Conservation (phyloP, 2,329 filamentous ascomycete species). For the Metarhizium album region DNA sequence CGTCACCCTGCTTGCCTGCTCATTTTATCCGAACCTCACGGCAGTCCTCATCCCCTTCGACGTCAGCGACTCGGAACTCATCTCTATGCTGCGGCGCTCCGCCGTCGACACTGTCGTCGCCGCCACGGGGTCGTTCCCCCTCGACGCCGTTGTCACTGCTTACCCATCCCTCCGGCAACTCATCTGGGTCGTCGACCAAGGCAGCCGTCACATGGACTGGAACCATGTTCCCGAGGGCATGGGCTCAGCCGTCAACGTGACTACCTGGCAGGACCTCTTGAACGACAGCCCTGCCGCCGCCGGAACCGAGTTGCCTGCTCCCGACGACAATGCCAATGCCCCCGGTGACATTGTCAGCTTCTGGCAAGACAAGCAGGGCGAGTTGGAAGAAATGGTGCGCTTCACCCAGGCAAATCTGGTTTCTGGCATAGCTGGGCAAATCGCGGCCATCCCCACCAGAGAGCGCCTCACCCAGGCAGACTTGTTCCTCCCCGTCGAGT, state of each 20-base stretch:
- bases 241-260: constrained; percentile 63
- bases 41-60: constrained; percentile 81
- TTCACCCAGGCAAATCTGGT: constrained; percentile 79
- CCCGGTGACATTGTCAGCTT: constrained; percentile 53
- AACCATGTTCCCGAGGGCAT: constrained; percentile 73
- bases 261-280: constrained; percentile 88
- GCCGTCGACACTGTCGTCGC: constrained; percentile 75
- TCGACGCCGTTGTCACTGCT: constrained; percentile 58
- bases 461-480: constrained; percentile 68
- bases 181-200: constrained; percentile 87
- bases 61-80: constrained; percentile 55
- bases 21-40: constrained; percentile 72
- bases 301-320: constrained; percentile 52
- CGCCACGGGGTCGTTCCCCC: constrained; percentile 75
- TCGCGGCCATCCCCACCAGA: constrained; percentile 61
- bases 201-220: constrained; percentile 91
- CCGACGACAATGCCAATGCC: constrained; percentile 38
- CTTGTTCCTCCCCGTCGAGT: constrained; percentile 74
- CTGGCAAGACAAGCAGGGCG: constrained; percentile 45
- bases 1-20: constrained; percentile 70
- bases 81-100: constrained; percentile 60
- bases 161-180: constrained; percentile 65
- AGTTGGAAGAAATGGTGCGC: constrained; percentile 60
- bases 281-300: constrained; percentile 53
- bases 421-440: constrained; percentile 71